Evolutionary conservation across 805 yeast genomes (phyloP).

Genomic region (Yamadazyma scolyti): DNA sequence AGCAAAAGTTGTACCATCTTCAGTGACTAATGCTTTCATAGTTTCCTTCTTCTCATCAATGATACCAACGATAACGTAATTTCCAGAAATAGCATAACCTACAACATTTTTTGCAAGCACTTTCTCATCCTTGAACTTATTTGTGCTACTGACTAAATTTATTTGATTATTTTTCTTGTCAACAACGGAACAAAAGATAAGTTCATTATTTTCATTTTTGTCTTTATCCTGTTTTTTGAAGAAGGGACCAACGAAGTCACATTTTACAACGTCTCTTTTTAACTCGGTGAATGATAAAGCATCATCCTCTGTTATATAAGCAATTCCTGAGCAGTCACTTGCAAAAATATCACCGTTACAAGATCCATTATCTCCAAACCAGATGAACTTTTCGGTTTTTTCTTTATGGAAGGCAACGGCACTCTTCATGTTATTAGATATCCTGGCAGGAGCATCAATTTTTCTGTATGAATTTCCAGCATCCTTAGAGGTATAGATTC

Average conservation of each 20-base stretch:
- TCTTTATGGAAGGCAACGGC: conserved; percentile 62
- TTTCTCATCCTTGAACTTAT: conserved; percentile 44
- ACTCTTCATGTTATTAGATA: conserved; percentile 11
- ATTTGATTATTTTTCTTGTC: conserved; percentile 24
- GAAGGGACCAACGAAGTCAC: conserved; percentile 65
- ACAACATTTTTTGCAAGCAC: conserved; percentile 54
- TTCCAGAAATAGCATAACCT: conserved; percentile 72
- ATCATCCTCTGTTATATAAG: conserved; percentile 61
- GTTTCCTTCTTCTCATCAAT: conserved; percentile 34
- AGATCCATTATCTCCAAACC: conserved; percentile 50
- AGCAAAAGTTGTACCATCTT: conserved; percentile 75
- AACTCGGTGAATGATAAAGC: conserved; percentile 63
- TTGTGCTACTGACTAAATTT: conserved; percentile 45
- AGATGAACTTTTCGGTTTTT: conserved; percentile 57
- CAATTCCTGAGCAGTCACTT: conserved; percentile 50
- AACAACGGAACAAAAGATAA: conserved; percentile 62
- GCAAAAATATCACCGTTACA: conserved; percentile 44
- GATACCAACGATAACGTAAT: conserved; percentile 70
- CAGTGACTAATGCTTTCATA: conserved; percentile 68
- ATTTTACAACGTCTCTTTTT: conserved; percentile 48
- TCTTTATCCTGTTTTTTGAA: conserved; percentile 40
- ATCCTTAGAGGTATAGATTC: conserved; percentile 58
- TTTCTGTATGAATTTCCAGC: conserved; percentile 58
- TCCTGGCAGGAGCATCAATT: conserved; percentile 48
- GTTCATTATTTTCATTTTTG: conserved; percentile 21